Evolutionary conservation across 1,284 basidiomycete species (phyloP).

Genomic region (Rhizoctonia solani): DNA sequence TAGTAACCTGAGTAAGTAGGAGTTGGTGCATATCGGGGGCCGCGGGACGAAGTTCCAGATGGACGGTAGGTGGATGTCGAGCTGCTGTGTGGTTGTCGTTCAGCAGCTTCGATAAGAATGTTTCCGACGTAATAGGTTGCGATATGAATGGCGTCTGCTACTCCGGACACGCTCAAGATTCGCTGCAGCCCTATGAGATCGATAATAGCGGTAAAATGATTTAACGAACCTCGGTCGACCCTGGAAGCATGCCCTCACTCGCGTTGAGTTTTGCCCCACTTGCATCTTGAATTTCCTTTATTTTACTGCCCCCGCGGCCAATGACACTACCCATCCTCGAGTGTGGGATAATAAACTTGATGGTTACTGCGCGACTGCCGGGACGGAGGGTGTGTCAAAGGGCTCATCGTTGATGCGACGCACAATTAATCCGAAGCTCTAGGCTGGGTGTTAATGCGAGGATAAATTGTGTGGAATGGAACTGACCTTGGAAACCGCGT

Average conservation of each 20-base stretch:
- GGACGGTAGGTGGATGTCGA: conserved; percentile 48
- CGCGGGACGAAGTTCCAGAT: conserved; percentile 29
- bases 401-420: conserved; percentile 99
- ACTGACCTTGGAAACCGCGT: conserved; percentile 94
- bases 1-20: conserved; percentile 34
- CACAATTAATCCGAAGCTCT: conserved; percentile 99
- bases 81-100: conserved; percentile 57
- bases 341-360: conserved; percentile 99
- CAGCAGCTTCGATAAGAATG: conserved; percentile 93
- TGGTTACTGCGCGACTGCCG: conserved; percentile 98
- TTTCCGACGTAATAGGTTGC: conserved; percentile 99
- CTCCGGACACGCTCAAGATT: conserved; percentile 95
- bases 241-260: conserved; percentile 96
- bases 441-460: conserved; percentile 4
- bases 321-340: conserved; percentile 99
- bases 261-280: conserved; percentile 96
- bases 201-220: background rate
- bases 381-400: conserved; percentile 95
- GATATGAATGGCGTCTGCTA: conserved; percentile 99
- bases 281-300: conserved; percentile 99
- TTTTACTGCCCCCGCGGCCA: conserved; percentile 95
- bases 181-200: conserved; percentile 57
- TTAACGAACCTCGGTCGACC: conserved; percentile 86
- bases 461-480: background rate
- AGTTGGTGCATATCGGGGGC: conserved; percentile 60